Base-by-base conservation (phyloP, 148 eudicot species). In the Cornus controversa region DNA sequence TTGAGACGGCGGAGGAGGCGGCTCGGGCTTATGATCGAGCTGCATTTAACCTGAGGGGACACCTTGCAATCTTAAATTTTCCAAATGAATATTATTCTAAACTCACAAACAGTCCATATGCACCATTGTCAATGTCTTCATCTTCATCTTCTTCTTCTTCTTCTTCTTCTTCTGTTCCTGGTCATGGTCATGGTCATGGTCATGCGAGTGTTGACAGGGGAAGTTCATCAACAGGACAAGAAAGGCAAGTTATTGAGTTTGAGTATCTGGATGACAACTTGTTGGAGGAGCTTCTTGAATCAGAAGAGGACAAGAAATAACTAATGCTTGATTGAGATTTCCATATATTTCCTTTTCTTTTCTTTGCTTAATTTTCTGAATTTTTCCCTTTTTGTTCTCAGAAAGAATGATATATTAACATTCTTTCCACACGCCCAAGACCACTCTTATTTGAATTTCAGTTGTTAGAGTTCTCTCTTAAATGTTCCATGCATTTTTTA, bases 21-120 rank as follows among this genome's bases (percentile, higher is more conserved):
- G 91, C 91, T 10, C 72, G 91, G 3, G 91, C 91, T 24, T 89
- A 89, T 62, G 91, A 89, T n/a, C 77, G 71, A 25, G 87, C 92
- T 8, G 92, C 90, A 22, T 89, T 87, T 69, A 84, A 73, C 31
- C n/a, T 89, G 70, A 85, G 89, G 72, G 90, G 90, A 0, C 92
- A 89, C 71, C 75, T 87, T 10, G 92, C 92, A 6, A 81, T 80
- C 20, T 78, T 89, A 28, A 89, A 89, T 58, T 89, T 89, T 25
- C 92, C 92, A 1, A 80, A 79, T 76, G 89, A 89, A 76, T 89
- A 89, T 67, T 80, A 76, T 36, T 82, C 84, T 40, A 79, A 76
- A 66, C 80, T 83, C 53, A 58, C 74, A 20, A 34, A 15, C 37
- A 70, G 50, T 31, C 80, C 40, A 34, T 72, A 24, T 34, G 78